phyloP scores from a whole-genome alignment of 371 early-diverging fungal genomes.

The Dichotomocladium elegans region DNA sequence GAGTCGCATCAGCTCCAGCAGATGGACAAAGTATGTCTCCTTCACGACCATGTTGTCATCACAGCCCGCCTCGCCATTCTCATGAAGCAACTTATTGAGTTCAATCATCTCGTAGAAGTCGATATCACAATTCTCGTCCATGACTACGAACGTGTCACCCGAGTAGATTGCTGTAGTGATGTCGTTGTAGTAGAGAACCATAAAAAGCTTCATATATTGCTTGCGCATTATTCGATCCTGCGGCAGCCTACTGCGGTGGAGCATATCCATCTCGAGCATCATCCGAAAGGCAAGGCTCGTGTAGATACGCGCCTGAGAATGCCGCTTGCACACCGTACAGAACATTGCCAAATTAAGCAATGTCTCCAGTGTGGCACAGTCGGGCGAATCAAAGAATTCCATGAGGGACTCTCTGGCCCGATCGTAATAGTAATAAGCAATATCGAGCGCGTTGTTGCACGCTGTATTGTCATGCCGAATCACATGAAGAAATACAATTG shows the following conservation, averaged over 20 bases:
- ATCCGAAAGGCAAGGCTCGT: constrained; percentile 33
- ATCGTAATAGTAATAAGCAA: constrained; percentile 37
- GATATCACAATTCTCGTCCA: constrained; percentile 26
- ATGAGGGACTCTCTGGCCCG: constrained; percentile 34
- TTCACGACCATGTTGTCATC: constrained; percentile 36
- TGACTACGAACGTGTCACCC: constrained; percentile 23
- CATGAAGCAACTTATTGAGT: constrained; percentile 18
- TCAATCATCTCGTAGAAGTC: constrained; percentile 35
- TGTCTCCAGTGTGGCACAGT: constrained; percentile 36
- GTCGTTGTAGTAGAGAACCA: constrained; percentile 42
- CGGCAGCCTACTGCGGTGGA: constrained; percentile 17
- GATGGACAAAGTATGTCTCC: constrained; percentile 35
- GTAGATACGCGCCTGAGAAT: constrained; percentile 37
- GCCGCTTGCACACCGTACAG: constrained; percentile 30
- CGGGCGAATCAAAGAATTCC: constrained; percentile 41
- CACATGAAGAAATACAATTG: constrained; percentile 37
- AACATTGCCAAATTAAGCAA: constrained; percentile 38
- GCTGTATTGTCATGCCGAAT: constrained; percentile 33
- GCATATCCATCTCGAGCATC: constrained; percentile 33
- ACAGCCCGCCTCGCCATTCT: constrained; percentile 13
- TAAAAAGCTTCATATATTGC: constrained; percentile 22
- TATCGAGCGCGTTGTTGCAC: constrained; percentile 27
- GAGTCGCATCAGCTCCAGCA: constrained; percentile 26
- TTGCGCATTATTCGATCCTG: constrained; percentile 21
- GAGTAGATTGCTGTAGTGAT: constrained; percentile 22